phyloP scores from a whole-genome alignment of 2,329 filamentous ascomycete species.

The Gliomastix tumulicola region DNA sequence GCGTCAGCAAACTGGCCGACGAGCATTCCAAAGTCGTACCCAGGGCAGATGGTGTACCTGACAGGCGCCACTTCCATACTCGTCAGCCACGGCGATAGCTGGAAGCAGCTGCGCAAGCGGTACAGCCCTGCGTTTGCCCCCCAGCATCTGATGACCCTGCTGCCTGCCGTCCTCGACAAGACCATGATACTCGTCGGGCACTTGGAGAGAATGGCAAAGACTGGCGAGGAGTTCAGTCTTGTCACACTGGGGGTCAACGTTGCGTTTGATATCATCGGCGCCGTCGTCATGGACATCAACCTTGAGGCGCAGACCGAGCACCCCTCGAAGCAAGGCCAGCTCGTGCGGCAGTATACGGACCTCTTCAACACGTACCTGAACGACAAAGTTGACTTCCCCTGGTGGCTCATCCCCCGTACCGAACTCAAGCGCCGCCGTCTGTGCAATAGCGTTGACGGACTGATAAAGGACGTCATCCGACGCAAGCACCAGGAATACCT shows the following conservation, averaged over 20 bases:
- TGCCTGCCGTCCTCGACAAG: constrained; percentile 27
- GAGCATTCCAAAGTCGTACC: constrained; percentile 11
- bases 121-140: constrained; percentile 30
- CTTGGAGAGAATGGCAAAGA: constrained; percentile 17
- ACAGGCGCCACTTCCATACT: constrained; percentile 17
- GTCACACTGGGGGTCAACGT: constrained; percentile 19
- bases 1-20: constrained; percentile 13
- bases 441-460: not conserved
- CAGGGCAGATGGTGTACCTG: constrained; percentile 18
- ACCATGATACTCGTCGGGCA: constrained; percentile 5
- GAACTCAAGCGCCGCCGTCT: constrained; percentile 11
- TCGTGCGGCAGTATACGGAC: constrained; percentile 19
- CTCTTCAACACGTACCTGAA: constrained; percentile 8
- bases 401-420: constrained; percentile 11
- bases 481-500: too few relatives aligned
- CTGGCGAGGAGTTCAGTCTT: constrained; percentile 17
- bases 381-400: constrained; percentile 7
- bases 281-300: constrained; percentile 23
- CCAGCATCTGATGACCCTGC: constrained; percentile 25
- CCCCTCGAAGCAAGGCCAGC: constrained; percentile 13
- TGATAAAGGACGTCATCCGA: too few relatives aligned
- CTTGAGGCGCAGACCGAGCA: constrained; percentile 21
- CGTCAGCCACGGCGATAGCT: constrained; percentile 11
- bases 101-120: constrained; percentile 18
- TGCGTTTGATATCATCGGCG: constrained; percentile 31